Evolutionary conservation across 768 basidiomycete species (phyloP).

Genomic region (Naganishia friedmannii): DNA sequence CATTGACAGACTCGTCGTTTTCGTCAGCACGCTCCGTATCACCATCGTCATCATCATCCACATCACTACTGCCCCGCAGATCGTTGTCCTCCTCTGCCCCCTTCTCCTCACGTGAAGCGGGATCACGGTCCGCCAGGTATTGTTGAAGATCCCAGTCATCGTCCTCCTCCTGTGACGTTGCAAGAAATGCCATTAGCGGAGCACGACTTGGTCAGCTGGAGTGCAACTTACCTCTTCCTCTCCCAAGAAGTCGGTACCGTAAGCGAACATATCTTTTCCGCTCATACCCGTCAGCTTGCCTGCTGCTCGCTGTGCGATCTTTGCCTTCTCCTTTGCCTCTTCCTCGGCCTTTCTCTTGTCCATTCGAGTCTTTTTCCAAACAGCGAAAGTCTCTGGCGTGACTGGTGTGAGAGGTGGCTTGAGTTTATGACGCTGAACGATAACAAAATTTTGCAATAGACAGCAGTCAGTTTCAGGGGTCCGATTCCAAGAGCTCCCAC

Average conservation of each 20-base stretch:
- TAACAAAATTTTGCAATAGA: constrained; percentile 3
- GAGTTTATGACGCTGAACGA: constrained; percentile 81
- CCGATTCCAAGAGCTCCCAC: not conserved
- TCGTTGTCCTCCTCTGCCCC: constrained; percentile 22
- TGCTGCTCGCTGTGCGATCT: constrained; percentile 73
- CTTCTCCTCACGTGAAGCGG: constrained; percentile 19
- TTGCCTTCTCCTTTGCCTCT: constrained; percentile 75
- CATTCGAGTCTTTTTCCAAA: constrained; percentile 92
- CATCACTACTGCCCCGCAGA: constrained; percentile 8
- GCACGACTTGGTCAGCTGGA: not conserved
- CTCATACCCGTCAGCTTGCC: constrained; percentile 93
- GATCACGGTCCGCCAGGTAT: constrained; percentile 28
- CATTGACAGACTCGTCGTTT: constrained; percentile 13
- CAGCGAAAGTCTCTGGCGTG: constrained; percentile 81
- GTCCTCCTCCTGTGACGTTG: constrained; percentile 36
- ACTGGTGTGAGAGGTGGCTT: constrained; percentile 73
- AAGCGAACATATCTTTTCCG: constrained; percentile 82
- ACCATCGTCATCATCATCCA: constrained; percentile 27
- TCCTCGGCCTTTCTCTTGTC: constrained; percentile 90
- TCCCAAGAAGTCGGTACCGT: constrained; percentile 47
- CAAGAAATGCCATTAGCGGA: not conserved
- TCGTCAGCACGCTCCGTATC: constrained; percentile 19
- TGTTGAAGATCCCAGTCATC: constrained; percentile 52
- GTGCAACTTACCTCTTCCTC: constrained; percentile 38
- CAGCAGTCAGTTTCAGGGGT: not conserved